Evolutionary conservation across 106 monocot species (phyloP), one percentile per base, ranked within the genome.

Genomic region (Dendrobium nobile): DNA sequence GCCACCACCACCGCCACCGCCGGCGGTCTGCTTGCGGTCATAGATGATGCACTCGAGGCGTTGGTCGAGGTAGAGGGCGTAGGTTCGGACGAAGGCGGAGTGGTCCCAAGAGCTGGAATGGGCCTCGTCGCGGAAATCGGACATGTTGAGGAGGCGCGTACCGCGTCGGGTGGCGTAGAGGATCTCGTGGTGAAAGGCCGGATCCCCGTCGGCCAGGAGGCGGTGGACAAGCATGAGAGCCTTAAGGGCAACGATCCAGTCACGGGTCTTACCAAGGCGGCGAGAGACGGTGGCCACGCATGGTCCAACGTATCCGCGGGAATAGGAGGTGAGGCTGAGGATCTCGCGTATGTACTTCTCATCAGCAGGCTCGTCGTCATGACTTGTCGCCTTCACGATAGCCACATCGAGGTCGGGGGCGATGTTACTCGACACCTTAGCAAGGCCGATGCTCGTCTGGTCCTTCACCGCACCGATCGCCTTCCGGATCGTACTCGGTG

Each of bases 31-130:
- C 78, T 88, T 90, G 11, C 41, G 48, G 37, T 93, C 90, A 31
- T 85, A 82, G 41, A 90, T 26, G 76, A 77, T 72, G 82, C 88
- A 88, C 67, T 90, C 88, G 20, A 93, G 85, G 3, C 89, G 79
- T 80, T 88, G 88, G 59, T 91, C 91, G 22, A 94, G 88, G 80
- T 90, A 94, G 54, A 90, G 80, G 6, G 94, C 91, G 51, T 87
- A 94, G 28, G 89, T 72, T 16, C 91, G 87, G 58, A 91, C 88
- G 77, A 94, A 94, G 47, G 91, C 83, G 37, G 94, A 89, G 48
- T 94, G 91, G 18, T 91, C 91, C 94, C 94, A 94, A 0, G 91
- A 91, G 26, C 54, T 81, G 41, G 94, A 90, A 58, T 94, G 94
- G 4, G 94, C 91, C 73, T 94, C 91, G 47, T 94, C 94, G 5